Base-by-base conservation (phyloP, 108 stramenopile species). In the Pseudonitzschia multiseries region DNA sequence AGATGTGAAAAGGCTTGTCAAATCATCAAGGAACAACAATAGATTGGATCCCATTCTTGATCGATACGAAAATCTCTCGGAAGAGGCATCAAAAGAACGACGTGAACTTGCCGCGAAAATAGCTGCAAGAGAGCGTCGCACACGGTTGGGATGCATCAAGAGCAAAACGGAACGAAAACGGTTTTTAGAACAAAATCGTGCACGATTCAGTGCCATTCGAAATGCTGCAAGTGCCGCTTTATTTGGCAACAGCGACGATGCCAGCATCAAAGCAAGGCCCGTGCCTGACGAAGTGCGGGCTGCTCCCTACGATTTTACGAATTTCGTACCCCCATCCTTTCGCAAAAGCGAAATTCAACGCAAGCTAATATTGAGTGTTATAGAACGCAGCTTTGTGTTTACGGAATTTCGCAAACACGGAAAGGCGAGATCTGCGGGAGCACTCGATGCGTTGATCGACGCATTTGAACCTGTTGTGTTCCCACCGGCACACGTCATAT, bases 301-400 rank as follows among this genome's bases (percentile, higher is more conserved):
- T 26, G 22, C 46, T 26, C 26, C 36, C 4, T 43, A 31, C 20
- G 73, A 74, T 22, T 67, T 67, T 44, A 33, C 51, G 1, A 22
- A 67, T 51, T 74, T 74, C 46, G 54, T 67, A 8, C 54, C 73
- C n/a, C 73, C 65, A 21, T 63, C 44, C 21, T 63, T 28, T 44
- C 5, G 17, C 21, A 74, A 74, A 63, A 74, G 65, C 46, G 54
- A 54, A 24, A 20, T 24, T 1, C 73, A 74, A 74, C 65, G 54
- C 0, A 18, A 74, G 6, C 26, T 66, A 2, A 74, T 74, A 57
- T 31, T 56, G 18, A 40, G 57, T 17, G 32, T 43, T n/a, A 33
- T 74, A 22, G 73, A 66, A 29, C 65, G 73, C 12, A 67, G 52
- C 56, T 74, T 74, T 44, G 36, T 57, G 26, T 74, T 74, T 60